Evolutionary conservation across 768 basidiomycete genomes (phyloP).

Genomic region (Pleurotus salmoneostramineus): DNA sequence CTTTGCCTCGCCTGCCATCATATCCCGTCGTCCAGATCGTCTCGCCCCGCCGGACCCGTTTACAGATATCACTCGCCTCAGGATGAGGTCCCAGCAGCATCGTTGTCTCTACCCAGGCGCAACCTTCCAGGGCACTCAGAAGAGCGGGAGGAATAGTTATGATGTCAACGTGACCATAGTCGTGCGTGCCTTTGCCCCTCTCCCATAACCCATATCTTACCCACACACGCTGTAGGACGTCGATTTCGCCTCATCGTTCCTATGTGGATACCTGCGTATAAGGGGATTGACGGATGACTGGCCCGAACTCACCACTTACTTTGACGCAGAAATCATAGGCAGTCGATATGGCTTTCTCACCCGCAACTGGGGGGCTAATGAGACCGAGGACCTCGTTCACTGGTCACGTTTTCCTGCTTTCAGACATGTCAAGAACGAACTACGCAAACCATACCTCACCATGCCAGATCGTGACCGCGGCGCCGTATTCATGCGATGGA

Average conservation of each 20-base stretch:
- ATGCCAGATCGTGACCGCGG: slow-evolving; percentile 75
- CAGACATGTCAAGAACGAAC: slow-evolving; percentile 73
- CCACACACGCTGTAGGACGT: slow-evolving; percentile 60
- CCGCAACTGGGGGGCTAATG: slow-evolving; percentile 84
- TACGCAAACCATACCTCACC: slow-evolving; percentile 74
- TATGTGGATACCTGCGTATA: slow-evolving; percentile 92
- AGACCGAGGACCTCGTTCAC: slow-evolving; percentile 89
- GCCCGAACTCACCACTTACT: slow-evolving; percentile 95
- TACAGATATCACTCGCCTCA: slow-evolving; percentile 72
- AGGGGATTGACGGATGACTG: slow-evolving; percentile 90
- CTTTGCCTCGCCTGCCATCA: slow-evolving; percentile 9
- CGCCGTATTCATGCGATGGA: slow-evolving; percentile 94
- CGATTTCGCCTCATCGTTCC: slow-evolving; percentile 78
- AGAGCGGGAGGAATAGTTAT: slow-evolving; percentile 91
- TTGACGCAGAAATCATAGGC: slow-evolving; percentile 95
- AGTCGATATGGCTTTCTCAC: slow-evolving; percentile 89
- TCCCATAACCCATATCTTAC: slow-evolving; percentile 8
- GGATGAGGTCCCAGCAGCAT: slow-evolving; percentile 67
- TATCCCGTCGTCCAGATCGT: slow-evolving; percentile 14
- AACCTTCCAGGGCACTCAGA: slow-evolving; percentile 87
- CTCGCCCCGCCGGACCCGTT: slow-evolving; percentile 44
- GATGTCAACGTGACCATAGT: slow-evolving; percentile 91
- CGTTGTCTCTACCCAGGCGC: slow-evolving; percentile 88
- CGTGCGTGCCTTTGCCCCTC: slow-evolving; percentile 46
- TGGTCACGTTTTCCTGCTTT: slow-evolving; percentile 94